A percentile compares a stretch with the other conserved stretches of the same genome.
phyloP scores from a whole-genome alignment of 106 monocot genomes.

The Posidonia australis region DNA sequence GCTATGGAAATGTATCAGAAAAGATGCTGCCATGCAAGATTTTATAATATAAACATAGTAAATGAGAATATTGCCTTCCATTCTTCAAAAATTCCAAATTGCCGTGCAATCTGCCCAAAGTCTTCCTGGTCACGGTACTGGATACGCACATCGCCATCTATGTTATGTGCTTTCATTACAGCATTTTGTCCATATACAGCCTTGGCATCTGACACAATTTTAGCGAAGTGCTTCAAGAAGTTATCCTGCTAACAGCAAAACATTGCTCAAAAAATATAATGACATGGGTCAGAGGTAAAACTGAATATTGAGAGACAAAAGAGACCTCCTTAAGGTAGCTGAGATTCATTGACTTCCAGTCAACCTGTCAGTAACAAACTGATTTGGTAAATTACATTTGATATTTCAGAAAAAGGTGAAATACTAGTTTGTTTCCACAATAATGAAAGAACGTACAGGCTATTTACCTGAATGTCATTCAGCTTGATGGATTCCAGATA shows the following conservation, averaged over 20 bases:
- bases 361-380: conserved; percentile 31
- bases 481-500: conserved; percentile 86
- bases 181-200: conserved; percentile 43
- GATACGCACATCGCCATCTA: conserved; percentile 70
- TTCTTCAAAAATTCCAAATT: conserved; percentile 98
- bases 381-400: background rate
- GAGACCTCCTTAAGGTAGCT: conserved; percentile 74
- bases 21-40: background rate
- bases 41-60: background rate
- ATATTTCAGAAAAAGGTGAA: background rate
- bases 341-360: conserved; percentile 82
- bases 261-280: background rate
- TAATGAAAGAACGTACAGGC: background rate
- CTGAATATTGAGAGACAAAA: background rate
- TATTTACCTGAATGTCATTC: conserved; percentile 71
- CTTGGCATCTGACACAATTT: conserved; percentile 60
- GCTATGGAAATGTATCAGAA: background rate
- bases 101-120: conserved; percentile 79
- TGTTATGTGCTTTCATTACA: conserved; percentile 51
- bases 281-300: background rate
- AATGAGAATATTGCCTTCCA: conserved; percentile 65
- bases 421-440: background rate
- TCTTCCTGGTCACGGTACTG: conserved; percentile 59
- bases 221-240: conserved; percentile 54
- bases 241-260: conserved; percentile 40